Percentiles rank a stretch among this genome's conserved stretches.
Evolutionary conservation across 768 basidiomycete species (phyloP).

Genomic region (Cystobasidium ongulense): DNA sequence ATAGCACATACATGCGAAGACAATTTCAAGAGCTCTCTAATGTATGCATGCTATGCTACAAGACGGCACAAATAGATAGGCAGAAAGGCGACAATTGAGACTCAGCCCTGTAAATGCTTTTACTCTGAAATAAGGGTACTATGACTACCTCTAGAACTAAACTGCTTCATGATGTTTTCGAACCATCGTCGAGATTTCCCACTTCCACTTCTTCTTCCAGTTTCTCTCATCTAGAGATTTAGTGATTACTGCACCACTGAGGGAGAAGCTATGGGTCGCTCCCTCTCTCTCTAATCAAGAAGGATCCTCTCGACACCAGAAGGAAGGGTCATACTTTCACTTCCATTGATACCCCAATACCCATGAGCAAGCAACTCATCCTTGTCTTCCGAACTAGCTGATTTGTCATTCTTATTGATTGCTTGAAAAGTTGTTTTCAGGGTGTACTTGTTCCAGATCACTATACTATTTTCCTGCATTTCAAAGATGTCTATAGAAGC

Average conservation of each 20-base stretch:
- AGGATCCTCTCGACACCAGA: not conserved
- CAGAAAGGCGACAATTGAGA: no score
- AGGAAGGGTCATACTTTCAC: not conserved
- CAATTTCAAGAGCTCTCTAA: not conserved
- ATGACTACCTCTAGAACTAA: no score
- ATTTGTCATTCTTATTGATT: not conserved
- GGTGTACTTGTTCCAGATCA: not conserved
- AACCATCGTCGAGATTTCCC: no score
- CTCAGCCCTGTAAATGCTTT: no score
- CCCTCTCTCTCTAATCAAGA: not conserved
- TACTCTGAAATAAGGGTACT: no score
- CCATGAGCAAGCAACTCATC: not conserved
- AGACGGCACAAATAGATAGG: no score
- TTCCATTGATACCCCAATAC: not conserved
- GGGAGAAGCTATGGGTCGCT: no score
- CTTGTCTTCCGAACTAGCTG: not conserved
- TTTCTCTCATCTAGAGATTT: no score
- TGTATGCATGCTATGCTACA: not conserved
- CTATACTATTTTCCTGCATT: not conserved
- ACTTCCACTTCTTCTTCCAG: no score
- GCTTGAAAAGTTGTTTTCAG: not conserved
- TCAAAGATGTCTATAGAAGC: not conserved
- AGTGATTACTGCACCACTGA: no score
- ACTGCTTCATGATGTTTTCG: no score
- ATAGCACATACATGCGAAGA: no score